These are phyloP conservation scores for Xylaria sp. DNA, from an alignment of 2,329 filamentous ascomycete genomes.

Conservation along the genomic window DNA sequence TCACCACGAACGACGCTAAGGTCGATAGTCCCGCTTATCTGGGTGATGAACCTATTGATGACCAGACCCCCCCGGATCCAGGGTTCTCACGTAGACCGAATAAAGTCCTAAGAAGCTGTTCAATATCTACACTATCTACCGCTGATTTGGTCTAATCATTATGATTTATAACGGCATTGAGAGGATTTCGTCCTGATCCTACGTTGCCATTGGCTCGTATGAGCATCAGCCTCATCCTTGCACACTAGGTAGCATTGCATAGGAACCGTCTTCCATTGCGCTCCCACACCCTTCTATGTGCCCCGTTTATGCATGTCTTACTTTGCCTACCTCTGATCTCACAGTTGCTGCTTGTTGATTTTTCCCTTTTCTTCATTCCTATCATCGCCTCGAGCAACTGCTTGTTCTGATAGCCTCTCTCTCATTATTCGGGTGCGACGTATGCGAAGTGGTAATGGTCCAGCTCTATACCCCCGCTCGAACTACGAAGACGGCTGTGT, in stretches of 20 bases:
- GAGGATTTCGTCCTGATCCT: slow-evolving; percentile 9
- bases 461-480: slow-evolving; percentile 12
- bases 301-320: slow-evolving; percentile 38
- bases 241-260: slow-evolving; percentile 14
- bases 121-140: slow-evolving; percentile 16
- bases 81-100: slow-evolving; percentile 25
- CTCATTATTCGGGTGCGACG: slow-evolving; percentile 5
- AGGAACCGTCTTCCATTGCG: slow-evolving; percentile 1
- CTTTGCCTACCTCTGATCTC: slow-evolving; percentile 29
- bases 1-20: slow-evolving; percentile 22
- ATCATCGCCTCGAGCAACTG: background rate
- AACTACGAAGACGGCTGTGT: slow-evolving; percentile 13
- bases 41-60: slow-evolving; percentile 2
- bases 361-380: slow-evolving; percentile 12
- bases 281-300: slow-evolving; percentile 20
- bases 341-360: slow-evolving; percentile 15
- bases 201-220: slow-evolving; percentile 21
- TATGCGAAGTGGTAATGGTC: slow-evolving; percentile 21
- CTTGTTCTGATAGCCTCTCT: slow-evolving; percentile 5
- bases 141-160: slow-evolving; percentile 12
- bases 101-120: background rate
- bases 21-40: slow-evolving; percentile 28
- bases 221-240: slow-evolving; percentile 39
- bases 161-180: slow-evolving; percentile 22
- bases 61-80: slow-evolving; percentile 17